Conservation (phyloP, 352 stramenopile genomes). For the Pythium rishiriense region DNA sequence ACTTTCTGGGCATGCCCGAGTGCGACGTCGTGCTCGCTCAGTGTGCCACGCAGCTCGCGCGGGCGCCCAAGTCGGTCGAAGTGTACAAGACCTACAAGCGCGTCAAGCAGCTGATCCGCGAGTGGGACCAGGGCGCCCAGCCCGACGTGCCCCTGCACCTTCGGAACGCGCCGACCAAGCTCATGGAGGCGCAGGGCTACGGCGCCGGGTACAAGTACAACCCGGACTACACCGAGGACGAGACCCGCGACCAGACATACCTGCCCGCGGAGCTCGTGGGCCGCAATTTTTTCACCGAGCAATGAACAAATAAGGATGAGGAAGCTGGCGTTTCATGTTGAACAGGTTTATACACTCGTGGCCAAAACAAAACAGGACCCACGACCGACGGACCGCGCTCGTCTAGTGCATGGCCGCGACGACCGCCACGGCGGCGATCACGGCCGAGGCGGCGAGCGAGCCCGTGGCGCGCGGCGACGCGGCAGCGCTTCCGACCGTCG, state of each 20-base stretch:
- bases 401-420: constrained; percentile 5
- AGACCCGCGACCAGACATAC: constrained; percentile 84
- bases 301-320: neutral
- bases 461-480: neutral
- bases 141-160: constrained; percentile 82
- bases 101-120: constrained; percentile 61
- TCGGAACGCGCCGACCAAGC: constrained; percentile 75
- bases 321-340: neutral
- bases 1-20: constrained; percentile 85
- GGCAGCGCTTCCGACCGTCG: constrained; percentile 2
- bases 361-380: neutral
- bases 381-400: neutral
- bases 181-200: constrained; percentile 82
- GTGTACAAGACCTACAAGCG: constrained; percentile 84
- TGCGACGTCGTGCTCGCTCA: constrained; percentile 83
- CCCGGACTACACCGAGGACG: constrained; percentile 60
- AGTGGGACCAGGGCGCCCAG: constrained; percentile 50
- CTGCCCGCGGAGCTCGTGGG: constrained; percentile 66
- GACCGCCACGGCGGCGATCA: neutral
- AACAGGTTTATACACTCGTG: neutral
- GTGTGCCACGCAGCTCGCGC: constrained; percentile 76
- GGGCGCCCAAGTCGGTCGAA: constrained; percentile 83
- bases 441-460: neutral
- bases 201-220: constrained; percentile 87
- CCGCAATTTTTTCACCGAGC: constrained; percentile 50